phyloP scores from a whole-genome alignment of 768 basidiomycete genomes.

The Rhodosporidiobolus odoratus region DNA sequence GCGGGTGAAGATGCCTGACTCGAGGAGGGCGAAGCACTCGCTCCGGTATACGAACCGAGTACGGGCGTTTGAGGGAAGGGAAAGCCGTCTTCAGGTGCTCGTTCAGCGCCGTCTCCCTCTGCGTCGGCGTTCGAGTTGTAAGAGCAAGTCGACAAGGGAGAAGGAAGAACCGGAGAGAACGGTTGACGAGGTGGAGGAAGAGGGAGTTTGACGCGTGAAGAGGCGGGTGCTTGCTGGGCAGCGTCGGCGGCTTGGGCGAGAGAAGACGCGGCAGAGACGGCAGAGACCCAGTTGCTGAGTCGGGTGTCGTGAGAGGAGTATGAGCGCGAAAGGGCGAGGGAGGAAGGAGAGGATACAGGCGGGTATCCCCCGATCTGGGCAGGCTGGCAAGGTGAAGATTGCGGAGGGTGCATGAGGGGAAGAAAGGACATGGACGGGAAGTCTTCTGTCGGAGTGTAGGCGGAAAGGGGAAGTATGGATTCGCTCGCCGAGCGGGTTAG shows the following conservation, averaged over 20 bases:
- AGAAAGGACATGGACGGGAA: not conserved
- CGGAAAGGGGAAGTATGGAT: not conserved
- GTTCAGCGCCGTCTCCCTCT: not conserved
- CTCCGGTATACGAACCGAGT: no score
- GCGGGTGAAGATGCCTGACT: not conserved
- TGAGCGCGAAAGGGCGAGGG: not conserved
- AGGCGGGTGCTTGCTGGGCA: not conserved
- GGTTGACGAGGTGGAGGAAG: slow-evolving; percentile 14
- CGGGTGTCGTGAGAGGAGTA: slow-evolving; percentile 7
- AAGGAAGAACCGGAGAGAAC: slow-evolving; percentile 24
- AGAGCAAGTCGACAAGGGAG: slow-evolving; percentile 20
- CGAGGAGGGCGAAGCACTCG: not conserved
- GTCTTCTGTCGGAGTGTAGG: not conserved
- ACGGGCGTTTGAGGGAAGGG: slow-evolving; percentile 18
- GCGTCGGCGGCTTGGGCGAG: not conserved
- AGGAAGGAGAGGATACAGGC: not conserved
- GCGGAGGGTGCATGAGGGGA: not conserved
- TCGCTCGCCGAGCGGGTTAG: no score
- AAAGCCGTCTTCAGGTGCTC: slow-evolving; percentile 10
- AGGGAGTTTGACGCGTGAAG: not conserved
- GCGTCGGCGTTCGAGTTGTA: slow-evolving; percentile 19
- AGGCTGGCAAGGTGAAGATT: not conserved
- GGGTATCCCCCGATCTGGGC: not conserved
- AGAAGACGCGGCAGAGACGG: slow-evolving; percentile 2
- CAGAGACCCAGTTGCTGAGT: slow-evolving; percentile 18